Evolutionary conservation across 2,329 filamentous ascomycete genomes (phyloP).

Genomic region (Colletotrichum theobromicola): DNA sequence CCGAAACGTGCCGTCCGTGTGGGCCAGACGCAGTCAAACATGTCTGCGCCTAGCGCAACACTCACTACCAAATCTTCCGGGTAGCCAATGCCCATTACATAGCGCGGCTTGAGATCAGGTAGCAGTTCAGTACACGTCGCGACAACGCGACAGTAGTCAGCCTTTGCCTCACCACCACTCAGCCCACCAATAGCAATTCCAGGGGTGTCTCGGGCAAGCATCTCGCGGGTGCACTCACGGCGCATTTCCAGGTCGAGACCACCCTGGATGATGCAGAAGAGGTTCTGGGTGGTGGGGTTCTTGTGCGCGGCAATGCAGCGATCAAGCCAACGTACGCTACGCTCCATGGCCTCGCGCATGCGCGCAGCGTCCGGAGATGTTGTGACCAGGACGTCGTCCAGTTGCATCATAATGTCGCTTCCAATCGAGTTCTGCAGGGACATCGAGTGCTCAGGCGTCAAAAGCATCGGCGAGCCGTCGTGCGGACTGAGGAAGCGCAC

Average conservation of each 20-base stretch:
- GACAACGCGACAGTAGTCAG: constrained; percentile 90
- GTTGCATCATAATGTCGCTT: constrained; percentile 99
- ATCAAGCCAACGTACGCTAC: constrained; percentile 94
- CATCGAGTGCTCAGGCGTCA: constrained; percentile 97
- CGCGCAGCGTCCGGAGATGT: constrained; percentile 88
- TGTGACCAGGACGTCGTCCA: constrained; percentile 96
- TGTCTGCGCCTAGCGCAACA: constrained; percentile 92
- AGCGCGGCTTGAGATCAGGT: constrained; percentile 91
- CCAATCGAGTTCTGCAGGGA: constrained; percentile 95
- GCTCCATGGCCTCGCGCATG: constrained; percentile 94
- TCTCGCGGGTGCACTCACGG: constrained; percentile 80
- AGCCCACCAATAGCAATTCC: constrained; percentile 96
- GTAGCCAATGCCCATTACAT: constrained; percentile 99
- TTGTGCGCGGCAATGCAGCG: constrained; percentile 90
- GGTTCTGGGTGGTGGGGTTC: constrained; percentile 82
- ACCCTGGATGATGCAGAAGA: constrained; percentile 99
- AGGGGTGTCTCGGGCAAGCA: constrained; percentile 90
- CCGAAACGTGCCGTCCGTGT: constrained; percentile 95
- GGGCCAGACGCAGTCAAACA: constrained; percentile 99
- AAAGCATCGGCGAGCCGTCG: constrained; percentile 92
- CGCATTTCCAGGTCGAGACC: constrained; percentile 89
- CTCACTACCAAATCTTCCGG: constrained; percentile 95
- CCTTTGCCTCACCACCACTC: constrained; percentile 93
- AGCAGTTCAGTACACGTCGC: constrained; percentile 83
- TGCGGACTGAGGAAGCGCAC: constrained; percentile 96